phyloP scores from a whole-genome alignment of 2,329 filamentous ascomycete genomes.

The Beauveria sp. region DNA sequence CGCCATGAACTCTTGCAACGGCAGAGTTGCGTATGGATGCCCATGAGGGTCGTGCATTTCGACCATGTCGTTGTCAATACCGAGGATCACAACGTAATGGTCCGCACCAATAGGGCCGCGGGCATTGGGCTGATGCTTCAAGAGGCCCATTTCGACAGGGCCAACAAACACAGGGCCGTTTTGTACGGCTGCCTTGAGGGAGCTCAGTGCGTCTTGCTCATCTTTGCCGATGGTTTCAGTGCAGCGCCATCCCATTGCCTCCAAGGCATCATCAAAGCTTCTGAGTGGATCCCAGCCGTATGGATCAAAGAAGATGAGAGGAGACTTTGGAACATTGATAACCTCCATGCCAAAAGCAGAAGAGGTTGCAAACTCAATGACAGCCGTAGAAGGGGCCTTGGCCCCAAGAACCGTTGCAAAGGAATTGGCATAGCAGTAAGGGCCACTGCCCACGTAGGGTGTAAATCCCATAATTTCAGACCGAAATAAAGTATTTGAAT shows the following conservation, averaged over 20 bases:
- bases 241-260: slow-evolving; percentile 13
- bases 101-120: slow-evolving; percentile 15
- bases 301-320: slow-evolving; percentile 15
- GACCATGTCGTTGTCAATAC: slow-evolving; percentile 4
- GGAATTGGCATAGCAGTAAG: slow-evolving; percentile 17
- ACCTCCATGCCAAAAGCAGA: slow-evolving; percentile 16
- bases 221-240: slow-evolving; percentile 11
- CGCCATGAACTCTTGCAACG: slow-evolving; percentile 12
- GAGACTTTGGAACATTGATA: slow-evolving; percentile 10
- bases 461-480: neutral
- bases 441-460: slow-evolving; percentile 15
- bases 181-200: slow-evolving; percentile 9
- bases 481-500: too few species aligned
- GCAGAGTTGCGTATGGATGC: slow-evolving; percentile 14
- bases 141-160: slow-evolving; percentile 15
- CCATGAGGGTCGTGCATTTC: slow-evolving; percentile 15
- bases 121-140: slow-evolving; percentile 13
- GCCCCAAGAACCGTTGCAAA: slow-evolving; percentile 15
- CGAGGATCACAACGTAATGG: slow-evolving; percentile 15
- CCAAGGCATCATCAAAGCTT: slow-evolving; percentile 11
- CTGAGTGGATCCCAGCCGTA: slow-evolving; percentile 14
- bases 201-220: slow-evolving; percentile 11
- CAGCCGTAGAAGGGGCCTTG: slow-evolving; percentile 12
- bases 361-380: slow-evolving; percentile 16
- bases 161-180: slow-evolving; percentile 15